phyloP scores from a whole-genome alignment of 148 eudicot species.

The Cornus kousa region DNA sequence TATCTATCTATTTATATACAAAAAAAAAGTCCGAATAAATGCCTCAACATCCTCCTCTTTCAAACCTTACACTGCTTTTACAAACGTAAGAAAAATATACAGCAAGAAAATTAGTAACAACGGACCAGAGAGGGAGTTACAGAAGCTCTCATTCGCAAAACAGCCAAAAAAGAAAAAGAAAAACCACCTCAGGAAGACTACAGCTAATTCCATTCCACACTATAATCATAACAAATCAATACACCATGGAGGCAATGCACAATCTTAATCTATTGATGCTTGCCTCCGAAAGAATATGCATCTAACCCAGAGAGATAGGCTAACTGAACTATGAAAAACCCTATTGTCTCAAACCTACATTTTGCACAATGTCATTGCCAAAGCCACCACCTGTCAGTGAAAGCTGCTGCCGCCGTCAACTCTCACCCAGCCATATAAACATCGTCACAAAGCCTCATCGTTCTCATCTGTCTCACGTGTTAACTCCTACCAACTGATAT shows the following conservation, averaged over 20 bases:
- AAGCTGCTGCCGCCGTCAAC: neutral
- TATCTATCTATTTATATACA: conserved; percentile 22
- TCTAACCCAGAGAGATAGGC: conserved; percentile 21
- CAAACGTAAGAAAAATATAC: conserved; percentile 25
- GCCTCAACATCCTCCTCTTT: conserved; percentile 12
- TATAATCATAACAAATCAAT: conserved; percentile 30
- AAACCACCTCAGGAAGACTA: conserved; percentile 16
- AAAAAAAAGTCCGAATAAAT: conserved; percentile 17
- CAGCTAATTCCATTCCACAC: conserved; percentile 25
- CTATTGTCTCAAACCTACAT: conserved; percentile 10
- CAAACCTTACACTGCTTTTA: conserved; percentile 13
- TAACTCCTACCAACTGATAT: neutral
- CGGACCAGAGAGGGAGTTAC: conserved; percentile 2
- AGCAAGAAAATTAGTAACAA: conserved; percentile 15
- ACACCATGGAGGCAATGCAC: conserved; percentile 32
- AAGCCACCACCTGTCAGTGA: neutral
- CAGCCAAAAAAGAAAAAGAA: neutral
- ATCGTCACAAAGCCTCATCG: neutral
- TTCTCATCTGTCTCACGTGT: neutral
- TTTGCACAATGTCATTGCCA: conserved; percentile 14
- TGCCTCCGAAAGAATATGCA: conserved; percentile 46
- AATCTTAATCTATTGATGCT: conserved; percentile 20
- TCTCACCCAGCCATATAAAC: conserved; percentile 7
- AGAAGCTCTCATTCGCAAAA: conserved; percentile 1
- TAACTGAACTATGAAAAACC: conserved; percentile 19